Base-by-base conservation (phyloP, 2,329 filamentous ascomycete species). In the Claviceps citrina region DNA sequence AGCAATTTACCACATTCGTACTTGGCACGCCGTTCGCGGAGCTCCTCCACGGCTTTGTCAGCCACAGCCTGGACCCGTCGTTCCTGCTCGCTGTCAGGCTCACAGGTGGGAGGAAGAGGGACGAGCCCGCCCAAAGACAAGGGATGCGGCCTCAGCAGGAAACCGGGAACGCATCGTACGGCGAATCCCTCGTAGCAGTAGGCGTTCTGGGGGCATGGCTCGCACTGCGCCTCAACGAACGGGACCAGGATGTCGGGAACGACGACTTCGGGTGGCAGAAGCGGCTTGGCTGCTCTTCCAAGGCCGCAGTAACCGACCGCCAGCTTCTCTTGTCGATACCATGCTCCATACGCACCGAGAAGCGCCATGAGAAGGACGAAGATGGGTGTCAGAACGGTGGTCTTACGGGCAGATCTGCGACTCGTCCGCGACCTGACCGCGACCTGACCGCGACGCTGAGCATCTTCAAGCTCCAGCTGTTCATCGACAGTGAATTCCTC, bases 401-500 rank as follows among this genome's bases (percentile, higher is more conserved):
- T 58, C 43, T 65, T 66, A 6, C 59, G 60, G 13, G 49, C 50
- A 22, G 52, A 41, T 25, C 54, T 47, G 16, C 64, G 57, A 13
- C 65, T 58, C 25, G 66, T 61, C 42, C 68, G 54, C 28, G 64
- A 58, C n/a, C 63, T 49, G 8, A 68, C 47, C 5, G 63, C 59
- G 36, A 63, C 54, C 46, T 74, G 58, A 35, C 74, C 72, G 36
- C 68, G 64, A 41, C 64, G 63, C 4, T 71, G 73, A 38, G 80
- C 73, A 47, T 87, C 81, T 38, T 79, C 73, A 34, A 94, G 64
- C 47, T 86, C 85, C 10, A 93, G 65, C 59, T 87, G 82, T 54
- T 84, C 89, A 46, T 95, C 85, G 0, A 87, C 84, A 1, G 87
- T 94, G 49, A 96, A 98, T 53, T 98, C 91, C 57, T 96, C 91